Base-by-base conservation (phyloP, 139 green algal species). In the Volvox reticuliferus region DNA sequence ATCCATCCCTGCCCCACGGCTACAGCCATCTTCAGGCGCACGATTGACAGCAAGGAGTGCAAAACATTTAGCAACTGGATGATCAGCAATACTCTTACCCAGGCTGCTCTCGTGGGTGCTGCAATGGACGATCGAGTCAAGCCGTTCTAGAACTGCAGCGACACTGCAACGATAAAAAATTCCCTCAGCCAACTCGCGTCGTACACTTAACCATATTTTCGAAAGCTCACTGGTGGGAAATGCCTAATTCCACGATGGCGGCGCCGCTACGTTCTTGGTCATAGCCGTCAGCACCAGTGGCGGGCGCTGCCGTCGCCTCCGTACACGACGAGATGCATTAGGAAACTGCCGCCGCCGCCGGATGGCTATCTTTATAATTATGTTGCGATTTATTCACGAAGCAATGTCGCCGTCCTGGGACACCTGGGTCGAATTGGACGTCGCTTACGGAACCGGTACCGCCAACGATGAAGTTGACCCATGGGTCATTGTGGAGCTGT, bases 401-500 rank as follows among this genome's bases (percentile, higher is more conserved):
- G 73, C 44, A 0, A n/a, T 20, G 30, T 77, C 73, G 30, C 86
- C 86, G 3, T 83, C 76, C 32, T 90, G 86, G 86, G 73, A 83
- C 18, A 1, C 84, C 22, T 90, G 73, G 86, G 9, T 90, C 20
- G 85, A 89, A 73, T 73, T 24, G 65, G 65, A 73, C 21, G 65
- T 2, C n/a, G n/a, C n/a, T n/a, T n/a, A n/a, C 24, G 65, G 9
- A 2, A 12, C 65, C 2, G 65, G 65, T 30, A 28, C 65, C 65
- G 65, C 69, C 36, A 61, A 20, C 20, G 62, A 30, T 14, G 61
- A 44, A n/a, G 24, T n/a, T 44, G 83, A 62, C 69, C 85, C 69
- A 12, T 89, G 85, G 85, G 85, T 82, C 69, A 73, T 55, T 20
- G 69, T 89, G 85, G 85, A 89, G 69, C 85, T 89, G 28, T 71